Base-by-base conservation (phyloP, 169 alveolate genomes). In the Plasmodium relictum region DNA sequence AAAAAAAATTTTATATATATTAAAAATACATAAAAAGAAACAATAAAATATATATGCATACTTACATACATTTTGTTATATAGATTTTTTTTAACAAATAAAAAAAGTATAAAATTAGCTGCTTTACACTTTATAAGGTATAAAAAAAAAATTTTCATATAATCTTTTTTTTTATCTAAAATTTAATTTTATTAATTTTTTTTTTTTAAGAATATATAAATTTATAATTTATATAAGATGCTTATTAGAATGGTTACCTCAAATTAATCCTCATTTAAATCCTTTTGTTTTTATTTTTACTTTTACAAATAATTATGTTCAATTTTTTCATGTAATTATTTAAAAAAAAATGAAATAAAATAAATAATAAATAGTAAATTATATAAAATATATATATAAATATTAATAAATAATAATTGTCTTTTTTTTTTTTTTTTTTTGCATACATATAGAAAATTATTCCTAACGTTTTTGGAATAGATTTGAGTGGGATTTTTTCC, bases 231-330 rank as follows among this genome's bases (percentile, higher is more conserved):
- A 91, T 92, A 85, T 93, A n/a, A 72, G 97, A 48, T 87, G 89
- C 78, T 74, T 95, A 22, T 58, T 95, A 42, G 97, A 95, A 72
- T 94, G 97, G 96, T 88, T 95, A 22, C 95, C 96, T 14, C 97
- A 95, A 73, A 93, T 92, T 41, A 95, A 95, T 65, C 97, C 97
- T 14, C 94, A 95, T 89, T 83, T 95, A 37, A 95, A 92, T 50
- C 97, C 97, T 20, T 95, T 93, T 83, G 78, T 76, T 45, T 71
- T 73, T 91, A 69, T 95, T 16, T 95, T 93, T 69, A 88, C 92
- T 44, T 91, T 92, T 26, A 94, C 97, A 24, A 88, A 94, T 87
- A 63, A 73, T n/a, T 95, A 94, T 88, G 88, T 93, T 50, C 89
- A 92, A 73, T 58, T 92, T 74, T 89, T 94, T 69, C 87, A 78